Percentiles rank a stretch among this genome's conserved stretches.
Conservation (phyloP, 2,329 filamentous ascomycete species). For the Pseudocercospora fuligena region DNA sequence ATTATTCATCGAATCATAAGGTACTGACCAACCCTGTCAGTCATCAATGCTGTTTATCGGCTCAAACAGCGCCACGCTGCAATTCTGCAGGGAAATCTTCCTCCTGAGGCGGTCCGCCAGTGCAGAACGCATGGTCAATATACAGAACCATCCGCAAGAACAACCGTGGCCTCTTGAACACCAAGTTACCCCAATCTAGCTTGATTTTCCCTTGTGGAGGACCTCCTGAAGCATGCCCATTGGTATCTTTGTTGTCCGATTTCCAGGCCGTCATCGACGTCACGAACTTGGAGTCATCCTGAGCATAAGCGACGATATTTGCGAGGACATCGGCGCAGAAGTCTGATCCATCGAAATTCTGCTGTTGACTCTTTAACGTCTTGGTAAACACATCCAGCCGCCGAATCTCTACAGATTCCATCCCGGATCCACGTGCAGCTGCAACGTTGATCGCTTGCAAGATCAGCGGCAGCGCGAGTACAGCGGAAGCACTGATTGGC, state of each 20-base stretch:
- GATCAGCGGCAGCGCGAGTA: conserved; percentile 25
- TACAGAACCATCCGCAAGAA: conserved; percentile 29
- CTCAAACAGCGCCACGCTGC: conserved; percentile 23
- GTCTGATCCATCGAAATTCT: conserved; percentile 30
- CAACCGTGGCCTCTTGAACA: conserved; percentile 30
- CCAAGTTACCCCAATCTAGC: conserved; percentile 31
- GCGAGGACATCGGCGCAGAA: conserved; percentile 29
- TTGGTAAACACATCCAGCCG: conserved; percentile 29
- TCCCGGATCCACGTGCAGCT: conserved; percentile 28
- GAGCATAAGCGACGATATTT: conserved; percentile 31
- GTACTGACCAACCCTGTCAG: not conserved
- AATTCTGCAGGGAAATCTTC: conserved; percentile 31
- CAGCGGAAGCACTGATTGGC: conserved; percentile 27
- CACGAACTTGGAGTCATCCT: conserved; percentile 29
- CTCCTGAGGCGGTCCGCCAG: conserved; percentile 27
- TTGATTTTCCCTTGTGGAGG: conserved; percentile 23
- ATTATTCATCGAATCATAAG: not conserved
- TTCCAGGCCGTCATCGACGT: conserved; percentile 28
- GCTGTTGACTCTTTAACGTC: conserved; percentile 28
- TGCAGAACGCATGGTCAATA: conserved; percentile 29
- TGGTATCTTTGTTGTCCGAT: conserved; percentile 21
- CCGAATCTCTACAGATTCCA: conserved; percentile 27
- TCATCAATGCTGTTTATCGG: not conserved
- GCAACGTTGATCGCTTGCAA: conserved; percentile 31
- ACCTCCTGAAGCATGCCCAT: conserved; percentile 15